Evolutionary conservation across 352 stramenopile genomes (phyloP).

Genomic region (Pythium oligandrum): DNA sequence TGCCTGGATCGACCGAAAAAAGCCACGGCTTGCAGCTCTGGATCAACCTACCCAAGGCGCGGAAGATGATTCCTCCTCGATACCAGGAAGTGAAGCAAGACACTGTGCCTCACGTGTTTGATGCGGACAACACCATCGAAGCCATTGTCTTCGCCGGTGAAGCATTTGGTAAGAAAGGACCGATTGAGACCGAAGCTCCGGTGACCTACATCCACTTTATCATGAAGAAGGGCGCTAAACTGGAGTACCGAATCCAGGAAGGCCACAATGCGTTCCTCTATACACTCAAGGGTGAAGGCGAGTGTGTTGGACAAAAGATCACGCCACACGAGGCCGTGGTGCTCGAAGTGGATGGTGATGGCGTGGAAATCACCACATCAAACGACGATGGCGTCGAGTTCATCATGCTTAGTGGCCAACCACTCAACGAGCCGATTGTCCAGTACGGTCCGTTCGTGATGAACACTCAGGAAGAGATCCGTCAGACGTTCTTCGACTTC

Average conservation of each 20-base stretch:
- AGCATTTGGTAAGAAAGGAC: conserved; percentile 25
- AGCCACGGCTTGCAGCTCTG: conserved; percentile 30
- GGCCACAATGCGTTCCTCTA: conserved; percentile 33
- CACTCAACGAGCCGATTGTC: conserved; percentile 51
- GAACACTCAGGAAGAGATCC: conserved; percentile 48
- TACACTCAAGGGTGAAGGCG: conserved; percentile 8
- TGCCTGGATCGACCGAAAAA: conserved; percentile 16
- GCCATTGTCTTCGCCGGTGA: conserved; percentile 36
- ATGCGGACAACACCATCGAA: conserved; percentile 20
- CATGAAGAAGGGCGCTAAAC: conserved; percentile 14
- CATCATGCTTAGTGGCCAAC: conserved; percentile 47
- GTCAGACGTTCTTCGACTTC: conserved; percentile 27
- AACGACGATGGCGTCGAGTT: conserved; percentile 35
- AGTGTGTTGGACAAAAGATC: conserved; percentile 4
- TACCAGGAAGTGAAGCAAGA: conserved; percentile 34
- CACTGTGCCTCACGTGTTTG: conserved; percentile 21
- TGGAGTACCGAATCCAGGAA: conserved; percentile 21
- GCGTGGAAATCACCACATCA: conserved; percentile 8
- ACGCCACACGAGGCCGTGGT: conserved; percentile 17
- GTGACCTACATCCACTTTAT: conserved; percentile 38
- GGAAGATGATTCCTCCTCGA: conserved; percentile 29
- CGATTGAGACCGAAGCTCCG: conserved; percentile 19
- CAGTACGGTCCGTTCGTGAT: conserved; percentile 79
- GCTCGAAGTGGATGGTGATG: conserved; percentile 18
- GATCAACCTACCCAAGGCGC: conserved; percentile 27